A percentile compares a stretch with the other conserved stretches of the same genome.
These are phyloP conservation scores for Maudiozyma humilis DNA, from an alignment of 1,139 yeast species.

Conservation along the genomic window DNA sequence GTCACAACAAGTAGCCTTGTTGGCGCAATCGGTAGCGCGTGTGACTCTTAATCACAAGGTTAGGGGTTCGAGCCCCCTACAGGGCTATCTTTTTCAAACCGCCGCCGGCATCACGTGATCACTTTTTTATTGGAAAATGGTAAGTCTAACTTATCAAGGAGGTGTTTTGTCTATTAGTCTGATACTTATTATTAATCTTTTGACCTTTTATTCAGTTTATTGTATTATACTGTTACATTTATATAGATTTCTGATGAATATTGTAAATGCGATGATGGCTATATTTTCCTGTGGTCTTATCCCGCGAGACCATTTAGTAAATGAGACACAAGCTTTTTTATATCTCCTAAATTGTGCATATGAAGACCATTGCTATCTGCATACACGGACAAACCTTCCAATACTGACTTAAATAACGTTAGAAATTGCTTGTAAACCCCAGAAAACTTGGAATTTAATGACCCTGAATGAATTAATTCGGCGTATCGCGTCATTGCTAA, in stretches of 20 bases:
- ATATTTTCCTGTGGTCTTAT: too few relatives aligned
- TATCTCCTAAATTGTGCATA: not conserved
- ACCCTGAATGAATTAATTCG: not conserved
- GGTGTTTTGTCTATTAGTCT: too few relatives aligned
- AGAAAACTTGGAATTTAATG: not conserved
- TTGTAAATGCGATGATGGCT: too few relatives aligned
- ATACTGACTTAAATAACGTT: not conserved
- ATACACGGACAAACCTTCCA: not conserved
- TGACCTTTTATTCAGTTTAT: not conserved
- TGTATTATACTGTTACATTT: not conserved
- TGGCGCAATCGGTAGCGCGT: slow-evolving; percentile 43
- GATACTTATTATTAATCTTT: not conserved
- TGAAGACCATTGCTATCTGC: not conserved
- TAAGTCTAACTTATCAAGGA: too few relatives aligned
- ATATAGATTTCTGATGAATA: too few relatives aligned
- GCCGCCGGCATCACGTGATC: not conserved
- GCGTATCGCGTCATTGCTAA: not conserved
- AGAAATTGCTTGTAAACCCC: not conserved
- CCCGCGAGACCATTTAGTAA: too few relatives aligned
- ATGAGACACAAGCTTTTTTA: too few relatives aligned
- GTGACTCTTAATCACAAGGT: slow-evolving; percentile 40
- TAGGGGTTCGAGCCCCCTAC: slow-evolving; percentile 42
- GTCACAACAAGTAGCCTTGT: slow-evolving; percentile 30
- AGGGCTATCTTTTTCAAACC: slow-evolving; percentile 28
- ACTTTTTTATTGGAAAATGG: too few relatives aligned